Evolutionary conservation across 352 stramenopile species (phyloP).

Genomic region (Pythium dissotocum): DNA sequence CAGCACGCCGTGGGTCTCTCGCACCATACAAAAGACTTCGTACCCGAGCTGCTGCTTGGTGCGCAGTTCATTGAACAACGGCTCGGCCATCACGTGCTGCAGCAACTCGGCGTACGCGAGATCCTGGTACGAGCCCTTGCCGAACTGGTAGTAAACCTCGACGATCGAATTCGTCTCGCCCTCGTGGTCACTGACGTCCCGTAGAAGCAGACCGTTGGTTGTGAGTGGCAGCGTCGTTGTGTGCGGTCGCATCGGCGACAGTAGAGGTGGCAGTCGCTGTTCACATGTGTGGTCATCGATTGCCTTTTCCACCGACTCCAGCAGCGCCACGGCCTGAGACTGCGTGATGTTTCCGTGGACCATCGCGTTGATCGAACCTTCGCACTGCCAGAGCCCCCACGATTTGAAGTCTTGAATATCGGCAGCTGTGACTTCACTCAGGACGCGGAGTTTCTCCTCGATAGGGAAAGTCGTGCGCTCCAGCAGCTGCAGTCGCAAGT

Average conservation of each 20-base stretch:
- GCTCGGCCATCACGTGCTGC: constrained; percentile 78
- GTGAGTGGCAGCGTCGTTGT: constrained; percentile 57
- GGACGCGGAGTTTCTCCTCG: constrained; percentile 53
- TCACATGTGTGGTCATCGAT: constrained; percentile 17
- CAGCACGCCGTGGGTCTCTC: constrained; percentile 75
- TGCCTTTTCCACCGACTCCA: constrained; percentile 37
- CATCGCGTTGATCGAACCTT: constrained; percentile 38
- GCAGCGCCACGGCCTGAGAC: constrained; percentile 35
- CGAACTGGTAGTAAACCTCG: constrained; percentile 86
- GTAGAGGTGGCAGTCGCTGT: constrained; percentile 26
- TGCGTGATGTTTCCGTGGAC: constrained; percentile 67
- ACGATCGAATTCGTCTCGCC: constrained; percentile 80
- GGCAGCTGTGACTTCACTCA: constrained; percentile 17
- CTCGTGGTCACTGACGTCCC: constrained; percentile 59
- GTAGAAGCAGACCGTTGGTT: constrained; percentile 57
- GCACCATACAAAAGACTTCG: constrained; percentile 71
- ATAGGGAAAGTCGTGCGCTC: constrained; percentile 57
- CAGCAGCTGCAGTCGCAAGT: constrained; percentile 70
- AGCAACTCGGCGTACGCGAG: constrained; percentile 71
- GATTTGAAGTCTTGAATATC: constrained; percentile 28
- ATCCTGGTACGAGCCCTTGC: constrained; percentile 43
- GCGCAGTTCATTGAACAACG: constrained; percentile 79
- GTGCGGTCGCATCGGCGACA: constrained; percentile 37
- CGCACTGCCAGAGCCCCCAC: constrained; percentile 28
- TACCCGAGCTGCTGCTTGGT: constrained; percentile 86